Percentiles rank a stretch among this genome's conserved stretches.
Evolutionary conservation across 805 yeast genomes (phyloP).

Genomic region (Kuraishia piskuri): DNA sequence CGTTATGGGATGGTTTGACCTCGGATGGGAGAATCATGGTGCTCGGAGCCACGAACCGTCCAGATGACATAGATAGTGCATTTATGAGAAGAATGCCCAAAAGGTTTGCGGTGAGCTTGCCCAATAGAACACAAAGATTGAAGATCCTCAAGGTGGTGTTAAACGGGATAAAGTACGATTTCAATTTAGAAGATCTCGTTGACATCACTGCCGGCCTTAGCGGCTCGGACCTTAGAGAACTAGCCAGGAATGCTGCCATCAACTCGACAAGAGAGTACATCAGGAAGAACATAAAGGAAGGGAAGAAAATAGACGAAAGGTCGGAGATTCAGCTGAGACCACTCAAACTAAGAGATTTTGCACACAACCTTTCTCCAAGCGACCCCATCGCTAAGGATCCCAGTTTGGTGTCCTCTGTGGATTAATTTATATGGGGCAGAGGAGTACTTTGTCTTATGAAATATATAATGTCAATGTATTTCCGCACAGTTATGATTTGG

Average conservation of each 20-base stretch:
- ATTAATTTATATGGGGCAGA: background rate
- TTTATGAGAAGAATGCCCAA: conserved; percentile 93
- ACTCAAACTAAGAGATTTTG: conserved; percentile 54
- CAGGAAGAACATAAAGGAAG: conserved; percentile 38
- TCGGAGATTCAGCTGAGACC: conserved; percentile 47
- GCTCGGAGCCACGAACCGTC: conserved; percentile 94
- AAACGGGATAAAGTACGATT: conserved; percentile 58
- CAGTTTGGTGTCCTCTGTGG: background rate
- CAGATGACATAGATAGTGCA: conserved; percentile 97
- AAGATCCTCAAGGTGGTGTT: conserved; percentile 76
- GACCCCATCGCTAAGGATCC: conserved; percentile 14
- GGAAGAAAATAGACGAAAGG: conserved; percentile 23
- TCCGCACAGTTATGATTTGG: too few relatives aligned
- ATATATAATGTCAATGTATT: background rate
- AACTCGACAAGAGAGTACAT: conserved; percentile 83
- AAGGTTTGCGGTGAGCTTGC: conserved; percentile 84
- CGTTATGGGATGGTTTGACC: conserved; percentile 84
- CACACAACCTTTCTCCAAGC: conserved; percentile 26
- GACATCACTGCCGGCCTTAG: conserved; percentile 63
- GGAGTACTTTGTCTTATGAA: background rate
- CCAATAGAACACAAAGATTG: conserved; percentile 64
- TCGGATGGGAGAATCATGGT: conserved; percentile 91
- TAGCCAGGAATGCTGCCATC: conserved; percentile 91
- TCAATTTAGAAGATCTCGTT: conserved; percentile 56
- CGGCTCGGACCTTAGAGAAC: conserved; percentile 87